phyloP scores from a whole-genome alignment of 1,284 basidiomycete genomes.

The Fistulina hepatica region DNA sequence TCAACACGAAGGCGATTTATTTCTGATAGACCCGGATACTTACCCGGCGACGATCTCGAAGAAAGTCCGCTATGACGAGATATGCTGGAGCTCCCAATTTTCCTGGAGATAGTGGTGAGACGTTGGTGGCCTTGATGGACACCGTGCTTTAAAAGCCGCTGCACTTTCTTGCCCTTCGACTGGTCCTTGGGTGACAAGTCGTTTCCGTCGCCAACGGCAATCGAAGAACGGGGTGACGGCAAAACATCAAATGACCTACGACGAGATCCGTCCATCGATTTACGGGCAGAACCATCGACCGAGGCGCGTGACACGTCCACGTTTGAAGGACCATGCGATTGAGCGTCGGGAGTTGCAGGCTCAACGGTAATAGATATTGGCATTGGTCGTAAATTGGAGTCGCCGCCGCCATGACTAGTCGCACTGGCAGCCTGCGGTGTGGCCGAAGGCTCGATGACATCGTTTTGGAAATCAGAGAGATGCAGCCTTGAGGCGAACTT shows the following conservation, averaged over 20 bases:
- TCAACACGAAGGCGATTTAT: slow-evolving; percentile 3
- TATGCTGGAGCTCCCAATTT: slow-evolving; percentile 59
- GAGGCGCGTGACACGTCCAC: slow-evolving; percentile 13
- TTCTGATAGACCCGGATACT: slow-evolving; percentile 9
- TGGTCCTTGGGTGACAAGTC: slow-evolving; percentile 12
- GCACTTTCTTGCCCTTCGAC: slow-evolving; percentile 56
- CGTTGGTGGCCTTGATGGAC: slow-evolving; percentile 62
- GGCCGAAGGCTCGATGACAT: neutral
- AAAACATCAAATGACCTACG: no score
- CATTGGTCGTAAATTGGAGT: slow-evolving; percentile 4
- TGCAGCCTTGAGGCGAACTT: neutral
- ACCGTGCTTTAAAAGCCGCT: slow-evolving; percentile 59
- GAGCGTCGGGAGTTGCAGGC: slow-evolving; percentile 34
- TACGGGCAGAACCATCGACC: no score
- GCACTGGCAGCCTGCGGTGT: neutral
- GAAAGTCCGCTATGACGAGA: slow-evolving; percentile 45
- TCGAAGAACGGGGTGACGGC: no score
- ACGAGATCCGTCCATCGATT: no score
- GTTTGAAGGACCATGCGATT: slow-evolving; percentile 16
- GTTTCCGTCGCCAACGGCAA: slow-evolving; percentile 4
- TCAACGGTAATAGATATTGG: slow-evolving; percentile 35
- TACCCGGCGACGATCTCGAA: slow-evolving; percentile 56
- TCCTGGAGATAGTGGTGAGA: slow-evolving; percentile 66
- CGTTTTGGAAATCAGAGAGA: neutral
- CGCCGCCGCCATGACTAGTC: neutral